Conservation (phyloP, 225 moss, liverwort and hornwort genomes). For the Marchantia paleacea region DNA sequence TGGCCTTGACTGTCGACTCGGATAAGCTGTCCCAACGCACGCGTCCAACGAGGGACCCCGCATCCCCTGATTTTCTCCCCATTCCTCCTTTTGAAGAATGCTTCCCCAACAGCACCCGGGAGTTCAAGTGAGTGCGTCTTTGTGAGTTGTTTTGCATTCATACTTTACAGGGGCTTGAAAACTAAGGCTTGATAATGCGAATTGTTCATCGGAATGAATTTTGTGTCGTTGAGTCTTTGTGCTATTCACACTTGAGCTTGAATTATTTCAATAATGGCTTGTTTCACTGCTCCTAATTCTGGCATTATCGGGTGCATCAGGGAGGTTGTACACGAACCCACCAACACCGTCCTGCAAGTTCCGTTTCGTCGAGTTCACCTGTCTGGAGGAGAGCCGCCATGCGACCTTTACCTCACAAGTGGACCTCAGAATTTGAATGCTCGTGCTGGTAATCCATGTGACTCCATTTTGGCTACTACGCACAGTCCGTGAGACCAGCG, state of each 20-base stretch:
- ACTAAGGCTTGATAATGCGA: no score
- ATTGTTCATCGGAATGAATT: no score
- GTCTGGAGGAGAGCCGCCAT: conserved; percentile 77
- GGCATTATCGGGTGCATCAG: conserved; percentile 30
- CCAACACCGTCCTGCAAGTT: conserved; percentile 54
- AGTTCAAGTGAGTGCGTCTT: conserved; percentile 46
- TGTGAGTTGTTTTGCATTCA: no score
- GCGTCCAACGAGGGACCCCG: conserved; percentile 67
- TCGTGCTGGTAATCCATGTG: conserved; percentile 40
- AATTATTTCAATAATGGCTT: no score
- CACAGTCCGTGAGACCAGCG: no score
- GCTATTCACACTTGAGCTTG: no score
- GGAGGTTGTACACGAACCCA: conserved; percentile 67
- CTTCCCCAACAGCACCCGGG: conserved; percentile 82
- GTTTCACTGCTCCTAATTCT: background rate
- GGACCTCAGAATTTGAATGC: conserved; percentile 68
- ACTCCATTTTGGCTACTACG: background rate
- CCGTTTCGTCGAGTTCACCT: conserved; percentile 90
- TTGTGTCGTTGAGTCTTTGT: no score
- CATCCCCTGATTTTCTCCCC: conserved; percentile 76
- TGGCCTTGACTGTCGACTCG: conserved; percentile 34
- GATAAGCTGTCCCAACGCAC: conserved; percentile 35
- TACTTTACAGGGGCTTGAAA: no score
- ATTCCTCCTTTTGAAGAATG: conserved; percentile 85
- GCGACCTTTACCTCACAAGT: conserved; percentile 87